Base-by-base conservation (phyloP, 768 basidiomycete genomes). In the Phylloporus arenicola region DNA sequence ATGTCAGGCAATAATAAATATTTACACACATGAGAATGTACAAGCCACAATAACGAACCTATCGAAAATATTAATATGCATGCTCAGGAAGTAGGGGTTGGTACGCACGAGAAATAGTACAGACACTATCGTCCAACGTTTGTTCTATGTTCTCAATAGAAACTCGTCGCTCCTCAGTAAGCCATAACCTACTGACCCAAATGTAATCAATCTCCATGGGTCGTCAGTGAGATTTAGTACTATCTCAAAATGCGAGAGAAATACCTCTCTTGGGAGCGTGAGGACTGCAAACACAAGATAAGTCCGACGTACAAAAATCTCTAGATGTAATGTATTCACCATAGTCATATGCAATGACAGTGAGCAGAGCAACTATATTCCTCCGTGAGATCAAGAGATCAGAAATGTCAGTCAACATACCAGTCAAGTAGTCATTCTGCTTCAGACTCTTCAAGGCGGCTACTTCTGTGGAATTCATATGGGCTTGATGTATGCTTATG, bases 261-360 rank as follows among this genome's bases (percentile, higher is more conserved):
- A 33, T 33, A 33, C 31, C 31, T 33, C 31, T 33, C 31, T 13
- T 33, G 31, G 12, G 14, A 33, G 14, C 14, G 31, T 33, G 11
- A 33, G 31, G 31, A 33, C 31, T 33, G 25, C 3, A 25, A 25
- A 25, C 25, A 25, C 25, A 25, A 25, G 25, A 25, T 25, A 7
- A 25, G 25, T 25, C 7, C 7, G 25, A 25, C 25, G 7, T 25
- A 25, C 25, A 25, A 7, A 6, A n/a, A 25, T 25, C 25, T n/a
- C n/a, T n/a, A 25, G 29, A 13, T 20, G 24, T 6, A 20, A 20
- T 33, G 6, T 7, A 12, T 29, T 27, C n/a, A 56, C 55, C 39
- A 37, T 51, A 55, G 39, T 56, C 55, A 13, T 56, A 56, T 20
- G 37, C 30, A 27, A 56, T 20, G 11, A 43, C 48, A 22, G 53